phyloP scores from a whole-genome alignment of 164 flowering plant species.

The Dillenia suffruticosa region DNA sequence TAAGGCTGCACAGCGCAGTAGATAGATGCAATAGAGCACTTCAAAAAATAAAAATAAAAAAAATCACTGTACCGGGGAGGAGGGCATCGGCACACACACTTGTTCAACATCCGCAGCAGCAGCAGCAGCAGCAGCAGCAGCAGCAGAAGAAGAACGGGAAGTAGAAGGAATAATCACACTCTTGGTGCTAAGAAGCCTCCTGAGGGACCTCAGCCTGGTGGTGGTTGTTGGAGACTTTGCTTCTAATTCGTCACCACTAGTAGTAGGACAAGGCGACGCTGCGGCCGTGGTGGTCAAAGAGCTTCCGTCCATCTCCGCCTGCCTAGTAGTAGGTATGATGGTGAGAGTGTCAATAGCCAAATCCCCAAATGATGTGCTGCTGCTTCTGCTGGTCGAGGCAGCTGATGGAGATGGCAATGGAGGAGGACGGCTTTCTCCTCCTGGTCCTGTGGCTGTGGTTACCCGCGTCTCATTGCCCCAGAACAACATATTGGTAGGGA shows the following conservation, averaged over 20 bases:
- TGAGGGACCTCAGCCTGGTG: constrained; percentile 48
- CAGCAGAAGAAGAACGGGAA: constrained; percentile 10
- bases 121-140: constrained; percentile 26
- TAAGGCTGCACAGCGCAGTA: too few relatives aligned
- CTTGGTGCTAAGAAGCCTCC: constrained; percentile 63
- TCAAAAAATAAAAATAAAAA: too few relatives aligned
- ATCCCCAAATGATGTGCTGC: constrained; percentile 15
- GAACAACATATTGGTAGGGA: constrained; percentile 67
- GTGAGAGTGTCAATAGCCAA: constrained; percentile 55
- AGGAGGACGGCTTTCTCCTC: constrained; percentile 23
- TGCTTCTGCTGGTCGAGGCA: neutral
- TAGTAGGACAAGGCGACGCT: constrained; percentile 20
- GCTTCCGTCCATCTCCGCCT: constrained; percentile 14
- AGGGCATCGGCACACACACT: neutral
- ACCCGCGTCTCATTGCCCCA: constrained; percentile 67
- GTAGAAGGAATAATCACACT: constrained; percentile 33
- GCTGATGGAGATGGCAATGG: constrained; percentile 9
- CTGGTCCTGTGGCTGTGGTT: constrained; percentile 23
- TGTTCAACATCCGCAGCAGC: constrained; percentile 13
- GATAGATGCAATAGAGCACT: too few relatives aligned
- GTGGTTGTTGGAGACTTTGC: constrained; percentile 35
- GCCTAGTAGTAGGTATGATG: too few relatives aligned
- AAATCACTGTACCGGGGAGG: too few relatives aligned
- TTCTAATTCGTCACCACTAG: constrained; percentile 33
- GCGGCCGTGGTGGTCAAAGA: neutral